Evolutionary conservation across 306 rosid species (phyloP).

Genomic region (Rosa chinensis): DNA sequence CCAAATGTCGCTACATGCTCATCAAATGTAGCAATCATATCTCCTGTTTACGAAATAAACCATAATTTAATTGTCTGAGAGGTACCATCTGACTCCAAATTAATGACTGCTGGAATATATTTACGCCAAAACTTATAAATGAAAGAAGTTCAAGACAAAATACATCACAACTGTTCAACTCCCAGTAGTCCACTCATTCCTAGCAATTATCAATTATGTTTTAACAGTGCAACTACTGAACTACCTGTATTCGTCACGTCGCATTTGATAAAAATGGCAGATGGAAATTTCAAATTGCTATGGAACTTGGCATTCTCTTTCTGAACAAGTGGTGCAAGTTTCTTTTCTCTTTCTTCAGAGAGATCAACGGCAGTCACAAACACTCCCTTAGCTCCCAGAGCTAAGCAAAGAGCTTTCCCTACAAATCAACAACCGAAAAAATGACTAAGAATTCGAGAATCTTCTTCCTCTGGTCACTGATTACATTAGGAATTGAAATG

Average conservation of each 20-base stretch:
- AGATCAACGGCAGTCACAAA: conserved; percentile 85
- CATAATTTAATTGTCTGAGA: too few relatives aligned
- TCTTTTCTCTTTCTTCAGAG: conserved; percentile 70
- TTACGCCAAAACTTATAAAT: too few relatives aligned
- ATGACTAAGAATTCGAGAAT: neutral
- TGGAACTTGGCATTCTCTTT: conserved; percentile 63
- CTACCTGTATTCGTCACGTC: conserved; percentile 51
- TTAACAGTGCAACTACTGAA: conserved; percentile 41
- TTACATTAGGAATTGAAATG: too few relatives aligned
- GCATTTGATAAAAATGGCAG: conserved; percentile 62
- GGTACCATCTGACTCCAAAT: too few relatives aligned
- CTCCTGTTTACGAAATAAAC: conserved; percentile 46
- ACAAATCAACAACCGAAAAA: conserved; percentile 24
- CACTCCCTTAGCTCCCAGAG: conserved; percentile 83
- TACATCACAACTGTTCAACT: neutral
- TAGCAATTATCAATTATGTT: neutral
- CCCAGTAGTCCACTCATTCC: too few relatives aligned
- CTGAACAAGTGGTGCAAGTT: conserved; percentile 52
- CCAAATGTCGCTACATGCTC: conserved; percentile 68
- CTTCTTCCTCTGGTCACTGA: neutral
- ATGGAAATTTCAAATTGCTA: conserved; percentile 53
- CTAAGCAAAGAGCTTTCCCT: conserved; percentile 79
- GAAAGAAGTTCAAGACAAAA: neutral
- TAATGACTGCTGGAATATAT: too few relatives aligned
- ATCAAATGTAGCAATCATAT: conserved; percentile 67